Base-by-base conservation (phyloP, 805 yeast species). In the Saturnispora gosingensis region DNA sequence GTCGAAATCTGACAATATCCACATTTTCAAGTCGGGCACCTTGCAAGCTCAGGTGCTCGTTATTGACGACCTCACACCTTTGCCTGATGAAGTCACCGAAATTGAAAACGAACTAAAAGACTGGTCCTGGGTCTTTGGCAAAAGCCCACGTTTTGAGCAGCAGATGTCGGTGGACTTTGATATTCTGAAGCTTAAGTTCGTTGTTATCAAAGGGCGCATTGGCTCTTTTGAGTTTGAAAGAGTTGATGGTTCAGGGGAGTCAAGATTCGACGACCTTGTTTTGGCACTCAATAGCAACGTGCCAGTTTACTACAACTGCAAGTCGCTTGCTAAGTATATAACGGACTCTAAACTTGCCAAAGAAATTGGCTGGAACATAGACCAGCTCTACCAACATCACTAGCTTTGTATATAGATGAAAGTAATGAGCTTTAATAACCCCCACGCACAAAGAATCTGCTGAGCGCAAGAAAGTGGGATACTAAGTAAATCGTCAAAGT, bases 91-190 rank as follows among this genome's bases (percentile, higher is more conserved):
- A 32, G 69, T 85, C 0, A 28, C 51, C 2, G 59, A 70, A 3
- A 68, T 70, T 0, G 71, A 72, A 32, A 53, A 66, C 0, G 73
- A 73, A 27, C 67, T 88, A 18, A 61, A 68, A 43, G 65, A 73
- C 20, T 84, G 93, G 85, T 70, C 77, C 1, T 90, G 96, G 96
- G 77, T 70, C 36, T 88, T 69, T 64, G 90, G 88, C 1, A 71
- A 74, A 20, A 84, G 96, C 0, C 97, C 97, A 0, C 73, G 71
- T 53, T 93, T 91, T 63, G 71, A 75, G 40, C 80, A 85, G 53
- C 69, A 73, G 28, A 79, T 86, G 53, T 59, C 61, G 1, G 62
- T 85, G 18, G 60, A 59, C 2, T 66, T 70, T 42, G 64, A 64
- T 0, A 63, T 67, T 4, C 22, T 57, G 8, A 48, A 39, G 55